phyloP scores from a whole-genome alignment of 2,329 filamentous ascomycete genomes.

The Aureobasidium leucospermi region DNA sequence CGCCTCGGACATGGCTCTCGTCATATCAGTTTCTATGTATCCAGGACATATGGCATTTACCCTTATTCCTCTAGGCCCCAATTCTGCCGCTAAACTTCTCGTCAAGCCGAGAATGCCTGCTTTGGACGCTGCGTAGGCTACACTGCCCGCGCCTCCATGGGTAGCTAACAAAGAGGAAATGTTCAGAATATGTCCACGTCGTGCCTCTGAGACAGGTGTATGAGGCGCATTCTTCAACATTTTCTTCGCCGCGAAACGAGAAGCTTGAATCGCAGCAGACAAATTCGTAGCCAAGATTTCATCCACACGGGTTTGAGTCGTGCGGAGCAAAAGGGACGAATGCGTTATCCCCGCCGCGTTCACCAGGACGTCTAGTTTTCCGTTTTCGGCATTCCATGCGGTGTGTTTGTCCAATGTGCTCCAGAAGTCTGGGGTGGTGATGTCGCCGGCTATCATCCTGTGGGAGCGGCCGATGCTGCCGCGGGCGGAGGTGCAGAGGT shows the following conservation, averaged over 20 bases:
- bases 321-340: constrained; percentile 54
- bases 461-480: neutral
- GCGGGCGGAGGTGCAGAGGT: neutral
- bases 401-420: neutral
- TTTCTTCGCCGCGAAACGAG: constrained; percentile 43
- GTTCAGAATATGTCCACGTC: constrained; percentile 57
- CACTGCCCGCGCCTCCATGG: constrained; percentile 59
- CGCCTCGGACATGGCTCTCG: constrained; percentile 39
- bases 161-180: constrained; percentile 67
- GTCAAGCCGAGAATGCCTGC: constrained; percentile 19
- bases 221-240: constrained; percentile 42
- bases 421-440: constrained; percentile 14
- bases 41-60: constrained; percentile 49
- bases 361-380: constrained; percentile 53
- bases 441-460: constrained; percentile 9
- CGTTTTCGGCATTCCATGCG: neutral
- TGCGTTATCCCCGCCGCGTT: constrained; percentile 74
- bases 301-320: constrained; percentile 44
- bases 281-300: constrained; percentile 64
- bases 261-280: constrained; percentile 55
- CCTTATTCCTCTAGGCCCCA: constrained; percentile 53
- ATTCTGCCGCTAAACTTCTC: constrained; percentile 16
- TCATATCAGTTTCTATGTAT: constrained; percentile 21
- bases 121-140: constrained; percentile 35
- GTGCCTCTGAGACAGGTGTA: constrained; percentile 31